Evolutionary conservation across 2,329 filamentous ascomycete species (phyloP), one percentile per base, ranked within the genome.

Genomic region (Fusarium sterilihyphosum): DNA sequence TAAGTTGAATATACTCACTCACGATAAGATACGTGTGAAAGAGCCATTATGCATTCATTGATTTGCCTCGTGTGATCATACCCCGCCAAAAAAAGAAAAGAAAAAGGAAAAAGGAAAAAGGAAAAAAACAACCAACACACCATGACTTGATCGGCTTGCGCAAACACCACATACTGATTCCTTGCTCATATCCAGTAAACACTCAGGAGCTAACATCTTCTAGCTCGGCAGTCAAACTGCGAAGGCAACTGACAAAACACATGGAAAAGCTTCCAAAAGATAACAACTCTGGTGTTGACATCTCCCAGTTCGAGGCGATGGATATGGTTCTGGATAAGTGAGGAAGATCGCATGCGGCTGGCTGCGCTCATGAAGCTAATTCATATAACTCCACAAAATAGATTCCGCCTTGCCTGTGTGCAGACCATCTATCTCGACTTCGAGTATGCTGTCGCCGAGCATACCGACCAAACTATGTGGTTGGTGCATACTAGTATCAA

Each of bases 401-500:
- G 92, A 76, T 91, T 93, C 81, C 94, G 94, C 75, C 84, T 91
- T 57, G 88, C 89, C 67, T 95, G 92, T 80, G 91, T 95, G 80
- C 88, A 89, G 73, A 89, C 91, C 65, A 91, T 96, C 68, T 93
- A 94, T 80, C 84, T 88, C 80, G 92, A 97, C 82, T 91, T 94
- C 79, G 86, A 90, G 73, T 90, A 89, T 83, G 91, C 92, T 58
- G 87, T 86, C 70, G 85, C 86, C 72, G 87, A 91, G 71, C 88
- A 90, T 65, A 88, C 92, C 60, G 94, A 98, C 81, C 83, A 86
- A 66, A 88, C 87, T 70, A 88, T 98, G 53, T 98, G 96, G 96
- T 87, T 90, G 70, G 88, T 90, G 61, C 96, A 98, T 83, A 88
- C 89, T 70, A 88, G 90, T 76, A 91, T 97, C 81, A 97, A 96